Base-by-base conservation (phyloP, 768 basidiomycete species). In the Lactarius hatsudake region DNA sequence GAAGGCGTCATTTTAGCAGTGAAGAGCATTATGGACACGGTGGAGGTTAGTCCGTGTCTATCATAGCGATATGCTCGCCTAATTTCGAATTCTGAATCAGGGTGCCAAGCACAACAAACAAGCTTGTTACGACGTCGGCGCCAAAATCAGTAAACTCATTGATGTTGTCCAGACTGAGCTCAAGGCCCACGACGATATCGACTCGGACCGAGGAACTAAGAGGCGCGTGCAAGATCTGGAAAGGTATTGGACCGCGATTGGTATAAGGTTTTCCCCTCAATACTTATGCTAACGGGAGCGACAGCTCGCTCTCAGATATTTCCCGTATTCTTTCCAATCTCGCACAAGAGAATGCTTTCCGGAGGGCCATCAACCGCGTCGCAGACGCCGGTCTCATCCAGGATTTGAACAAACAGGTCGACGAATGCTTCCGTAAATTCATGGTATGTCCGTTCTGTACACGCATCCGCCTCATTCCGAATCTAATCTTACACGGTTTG, bases 91-190 rank as follows among this genome's bases (percentile, higher is more conserved):
- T 23, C 3, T 43, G 40, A 13, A 15, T 12, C 26, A 69, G 68
- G 58, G 61, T 15, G 57, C 65, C 23, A 69, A 69, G 38, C 68
- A 69, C 42, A 69, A 69, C 34, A 69, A 69, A 28, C 65, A 69
- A 62, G 65, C 60, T 32, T 69, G 68, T 51, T 69, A 69, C 30
- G 58, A 62, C 9, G 32, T 69, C 38, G 57, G 68, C 15, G 5
- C 18, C 34, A 69, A 66, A 12, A 55, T 69, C 57, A 62, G 54
- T 54, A 59, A 62, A 53, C 56, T 67, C 10, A 38, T 69, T 10
- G 51, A 62, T 3, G 32, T 51, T 28, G 65, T 66, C 30, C 61
- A 67, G n/a, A 42, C 45, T 34, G 64, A 66, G 23, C 61, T 67
- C 17, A 54, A 59, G 45, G 65, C 45, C 2, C 57, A 38, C 26